phyloP scores from a whole-genome alignment of 352 stramenopile genomes.

The Phytophthora hybrid region DNA sequence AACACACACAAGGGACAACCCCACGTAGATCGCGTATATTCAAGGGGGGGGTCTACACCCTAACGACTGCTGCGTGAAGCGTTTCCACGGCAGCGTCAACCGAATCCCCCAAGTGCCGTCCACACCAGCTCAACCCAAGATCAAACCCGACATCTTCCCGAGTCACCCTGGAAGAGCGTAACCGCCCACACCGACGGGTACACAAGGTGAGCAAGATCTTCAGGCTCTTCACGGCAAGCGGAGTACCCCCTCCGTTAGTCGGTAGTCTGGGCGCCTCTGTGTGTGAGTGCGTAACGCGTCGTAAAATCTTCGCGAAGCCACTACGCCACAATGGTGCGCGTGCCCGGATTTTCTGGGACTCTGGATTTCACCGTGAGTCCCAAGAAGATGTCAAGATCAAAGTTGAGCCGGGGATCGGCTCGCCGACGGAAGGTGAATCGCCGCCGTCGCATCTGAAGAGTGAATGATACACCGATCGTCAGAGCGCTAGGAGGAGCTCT shows the following conservation, averaged over 20 bases:
- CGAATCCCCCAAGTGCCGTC: slow-evolving; percentile 3
- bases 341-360: slow-evolving; percentile 10
- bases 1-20: slow-evolving; percentile 1
- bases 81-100: not conserved
- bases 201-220: slow-evolving; percentile 2
- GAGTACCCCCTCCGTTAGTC: no score
- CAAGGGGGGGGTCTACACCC: not conserved
- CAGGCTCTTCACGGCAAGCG: no score
- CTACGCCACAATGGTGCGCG: slow-evolving; percentile 11
- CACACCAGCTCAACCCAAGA: not conserved
- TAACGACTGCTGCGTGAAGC: not conserved
- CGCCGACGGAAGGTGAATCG: slow-evolving; percentile 4
- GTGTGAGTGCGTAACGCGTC: not conserved
- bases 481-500: not conserved
- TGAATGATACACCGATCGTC: slow-evolving; percentile 1
- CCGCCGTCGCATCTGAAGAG: slow-evolving; percentile 5
- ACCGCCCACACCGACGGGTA: not conserved
- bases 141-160: not conserved
- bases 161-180: slow-evolving; percentile 3
- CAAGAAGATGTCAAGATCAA: slow-evolving; percentile 14
- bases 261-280: not conserved
- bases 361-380: slow-evolving; percentile 22
- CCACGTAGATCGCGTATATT: not conserved
- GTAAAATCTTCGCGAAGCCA: not conserved
- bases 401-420: slow-evolving; percentile 1